Base-by-base conservation (phyloP, 2,329 filamentous ascomycete species). In the Aspergillus alliaceus region DNA sequence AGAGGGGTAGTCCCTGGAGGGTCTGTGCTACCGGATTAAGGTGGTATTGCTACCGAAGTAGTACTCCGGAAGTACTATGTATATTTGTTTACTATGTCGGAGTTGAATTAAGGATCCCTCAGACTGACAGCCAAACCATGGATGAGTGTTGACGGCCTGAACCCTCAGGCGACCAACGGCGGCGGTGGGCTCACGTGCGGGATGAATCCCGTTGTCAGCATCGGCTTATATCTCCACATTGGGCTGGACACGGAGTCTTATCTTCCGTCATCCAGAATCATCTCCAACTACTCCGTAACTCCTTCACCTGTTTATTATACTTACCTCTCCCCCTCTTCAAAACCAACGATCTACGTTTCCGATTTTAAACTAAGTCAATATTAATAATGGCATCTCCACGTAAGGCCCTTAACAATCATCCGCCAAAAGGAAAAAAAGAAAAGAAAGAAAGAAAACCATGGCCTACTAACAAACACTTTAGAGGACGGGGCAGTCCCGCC, bases 401-500 rank as follows among this genome's bases (percentile, higher is more conserved):
- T 53, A 44, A 9, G 40, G 6, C 6, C 6, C 22, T 27, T 27
- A 2, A 18, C 18, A 7, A 25, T 24, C 35, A 18, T 20, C 35
- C 18, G n/a, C 3, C 9, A 11, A 46, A 20, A 46, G 22, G 25
- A n/a, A n/a, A n/a, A n/a, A n/a, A n/a, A n/a, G n/a, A n/a, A n/a
- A n/a, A n/a, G n/a, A n/a, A n/a, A n/a, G n/a, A n/a, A n/a, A n/a
- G n/a, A n/a, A n/a, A n/a, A n/a, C n/a, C n/a, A n/a, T n/a, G n/a
- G n/a, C n/a, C n/a, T n/a, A n/a, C 61, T 66, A 59, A 68, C 56
- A 34, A 7, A 3, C 42, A 49, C 6, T 24, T 22, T 31, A 35
- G 29, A 44, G 39, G 27, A 70, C 39, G 64, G 58, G 44, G 59
- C 69, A 35, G 60, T 64, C 51, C 64, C 67, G 25, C 70, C 67